Evolutionary conservation across 2,329 filamentous ascomycete species (phyloP).

Genomic region (Orbilia blumenaviensis): DNA sequence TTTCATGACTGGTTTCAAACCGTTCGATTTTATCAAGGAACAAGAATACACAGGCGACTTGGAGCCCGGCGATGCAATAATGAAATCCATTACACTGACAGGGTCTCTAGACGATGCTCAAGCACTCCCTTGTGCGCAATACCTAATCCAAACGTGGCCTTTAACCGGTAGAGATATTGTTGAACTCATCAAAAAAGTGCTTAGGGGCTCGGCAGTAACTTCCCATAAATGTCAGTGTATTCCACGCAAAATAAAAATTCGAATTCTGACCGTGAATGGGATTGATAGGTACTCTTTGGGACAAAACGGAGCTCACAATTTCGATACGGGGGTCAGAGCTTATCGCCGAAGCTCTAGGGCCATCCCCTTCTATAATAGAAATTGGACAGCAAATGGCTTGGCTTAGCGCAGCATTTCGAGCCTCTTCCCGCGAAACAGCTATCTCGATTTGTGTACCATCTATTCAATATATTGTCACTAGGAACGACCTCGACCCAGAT

Average conservation of each 20-base stretch:
- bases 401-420: constrained; percentile 59
- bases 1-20: constrained; percentile 32
- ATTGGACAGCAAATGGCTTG: constrained; percentile 61
- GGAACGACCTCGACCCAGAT: too few relatives aligned
- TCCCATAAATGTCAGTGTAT: background rate
- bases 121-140: constrained; percentile 56
- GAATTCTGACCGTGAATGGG: too few relatives aligned
- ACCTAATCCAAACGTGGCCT: constrained; percentile 57
- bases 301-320: background rate
- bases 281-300: constrained; percentile 5
- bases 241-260: background rate
- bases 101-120: constrained; percentile 55
- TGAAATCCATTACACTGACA: constrained; percentile 53
- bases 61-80: constrained; percentile 7
- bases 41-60: constrained; percentile 18
- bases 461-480: background rate
- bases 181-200: constrained; percentile 15
- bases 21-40: constrained; percentile 7
- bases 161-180: constrained; percentile 12
- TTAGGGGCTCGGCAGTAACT: background rate
- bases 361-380: constrained; percentile 57
- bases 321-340: background rate
- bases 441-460: constrained; percentile 53
- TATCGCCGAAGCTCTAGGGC: constrained; percentile 18
- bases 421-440: constrained; percentile 54